Evolutionary conservation across 495 filamentous ascomycete species (phyloP), one percentile per base, ranked within the genome.

Genomic region (Penicillium bialowiezense): DNA sequence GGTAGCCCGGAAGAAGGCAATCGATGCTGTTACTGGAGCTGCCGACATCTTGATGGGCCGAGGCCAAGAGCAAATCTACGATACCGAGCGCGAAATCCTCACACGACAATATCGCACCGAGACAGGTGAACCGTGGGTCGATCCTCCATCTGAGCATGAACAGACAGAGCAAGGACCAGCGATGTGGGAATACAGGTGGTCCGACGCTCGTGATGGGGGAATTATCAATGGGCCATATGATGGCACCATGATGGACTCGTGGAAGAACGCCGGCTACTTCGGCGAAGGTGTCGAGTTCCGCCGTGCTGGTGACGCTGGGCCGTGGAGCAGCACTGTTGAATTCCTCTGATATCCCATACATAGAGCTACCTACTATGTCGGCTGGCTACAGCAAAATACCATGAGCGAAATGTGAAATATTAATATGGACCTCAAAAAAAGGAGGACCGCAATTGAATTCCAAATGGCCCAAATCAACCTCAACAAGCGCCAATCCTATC

Each of bases 101-200:
- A 84, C 89, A 20, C 73, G 95, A 19, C 88, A 91, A 60, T 97
- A 90, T 58, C 75, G 78, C 21, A 82, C 80, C n/a, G 92, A 97
- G 61, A 89, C 89, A 0, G 95, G 91, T 5, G 91, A 97, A 54
- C 80, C 83, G 7, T 99, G 93, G 91, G 77, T 87, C n/a, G 88
- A 95, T 49, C 77, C 78, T 14, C 62, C 59, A 5, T 51, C 35
- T 23, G 54, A 37, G 7, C 52, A 65, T 3, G 65, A 54, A 4
- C 60, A 68, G 3, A 52, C 28, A 14, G 54, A 62, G 3, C 55
- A 65, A 26, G 64, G 59, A 10, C 58, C 55, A 13, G 76, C 72
- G 48, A 82, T 84, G 75, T 98, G 92, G 92, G 88, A 97, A 64
- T 97, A 87, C 61, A 73, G 89, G 21, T 97, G 93, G 93, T 84